phyloP scores from a whole-genome alignment of 176 grass and related monocot genomes.

The Otatea glauca region DNA sequence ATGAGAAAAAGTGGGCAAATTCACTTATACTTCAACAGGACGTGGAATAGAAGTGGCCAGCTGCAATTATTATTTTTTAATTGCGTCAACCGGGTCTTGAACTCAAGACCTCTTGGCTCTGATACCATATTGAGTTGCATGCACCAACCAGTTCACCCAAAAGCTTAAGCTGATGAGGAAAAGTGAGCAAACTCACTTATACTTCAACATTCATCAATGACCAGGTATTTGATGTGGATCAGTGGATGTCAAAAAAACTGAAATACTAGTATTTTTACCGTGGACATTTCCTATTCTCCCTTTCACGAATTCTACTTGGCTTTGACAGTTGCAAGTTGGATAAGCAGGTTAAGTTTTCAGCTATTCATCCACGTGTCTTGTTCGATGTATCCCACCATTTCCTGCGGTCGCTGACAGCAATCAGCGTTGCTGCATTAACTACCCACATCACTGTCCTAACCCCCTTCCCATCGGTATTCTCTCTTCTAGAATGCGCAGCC shows the following conservation, averaged over 20 bases:
- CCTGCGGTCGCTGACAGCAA: not conserved
- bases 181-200: no score
- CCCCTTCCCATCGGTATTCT: not conserved
- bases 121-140: no score
- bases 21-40: no score
- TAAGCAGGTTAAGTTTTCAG: not conserved
- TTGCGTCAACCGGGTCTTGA: no score
- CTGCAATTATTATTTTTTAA: no score
- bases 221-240: not conserved
- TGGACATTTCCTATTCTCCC: not conserved
- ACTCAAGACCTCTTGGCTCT: no score
- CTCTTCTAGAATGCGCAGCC: slow-evolving; percentile 29
- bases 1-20: no score
- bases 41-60: no score
- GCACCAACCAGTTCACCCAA: no score
- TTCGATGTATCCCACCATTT: not conserved
- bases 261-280: not conserved
- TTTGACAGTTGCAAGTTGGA: not conserved
- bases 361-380: not conserved
- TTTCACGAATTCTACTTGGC: not conserved
- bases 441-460: not conserved
- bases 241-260: not conserved
- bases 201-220: no score
- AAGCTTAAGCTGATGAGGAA: no score
- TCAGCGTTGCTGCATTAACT: not conserved